Evolutionary conservation across 257 asterid species (phyloP), one percentile per base, ranked within the genome.

Genomic region (Anisodus tanguticus): DNA sequence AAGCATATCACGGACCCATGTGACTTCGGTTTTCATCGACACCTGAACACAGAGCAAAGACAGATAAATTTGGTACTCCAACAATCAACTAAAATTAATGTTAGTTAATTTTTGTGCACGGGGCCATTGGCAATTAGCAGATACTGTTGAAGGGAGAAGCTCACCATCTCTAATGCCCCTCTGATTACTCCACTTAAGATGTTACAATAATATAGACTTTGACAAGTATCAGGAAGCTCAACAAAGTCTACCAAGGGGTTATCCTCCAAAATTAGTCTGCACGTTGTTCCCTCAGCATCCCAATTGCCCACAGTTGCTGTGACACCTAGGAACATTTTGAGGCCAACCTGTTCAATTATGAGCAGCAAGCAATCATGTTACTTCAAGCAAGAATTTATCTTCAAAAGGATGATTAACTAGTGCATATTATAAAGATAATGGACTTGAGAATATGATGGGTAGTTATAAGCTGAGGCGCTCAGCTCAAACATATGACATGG

Each of bases 141-240:
- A 76, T 76, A 26, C 15, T 7, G 63, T 22, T 8, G 60, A 62
- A 49, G 70, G 64, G 60, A 55, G 54, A 85, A 85, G 82, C 95
- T 91, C 83, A 97, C 99, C 99, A 95, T 97, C 91, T 97, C 98
- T 72, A 97, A 89, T 67, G 99, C 97, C 86, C 99, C 99, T 83
- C 94, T 88, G 87, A 97, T 87, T 78, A 97, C 98, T 84, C 98
- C 99, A 88, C 98, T 95, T 67, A 97, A 84, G 83, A 97, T 91
- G 86, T 97, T 97, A 95, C 99, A 95, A 55, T 97, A 97, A 70
- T 90, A 87, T 83, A 97, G 94, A 85, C 99, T 98, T 88, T 97
- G 99, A 85, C 98, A 97, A 68, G 95, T 95, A 85, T 95, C 98
- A 66, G 98, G 99, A 85, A 95, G 98, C 91, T 97, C 99, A 79